phyloP scores from a whole-genome alignment of 2,329 filamentous ascomycete genomes.

The Talaromyces sp. region DNA sequence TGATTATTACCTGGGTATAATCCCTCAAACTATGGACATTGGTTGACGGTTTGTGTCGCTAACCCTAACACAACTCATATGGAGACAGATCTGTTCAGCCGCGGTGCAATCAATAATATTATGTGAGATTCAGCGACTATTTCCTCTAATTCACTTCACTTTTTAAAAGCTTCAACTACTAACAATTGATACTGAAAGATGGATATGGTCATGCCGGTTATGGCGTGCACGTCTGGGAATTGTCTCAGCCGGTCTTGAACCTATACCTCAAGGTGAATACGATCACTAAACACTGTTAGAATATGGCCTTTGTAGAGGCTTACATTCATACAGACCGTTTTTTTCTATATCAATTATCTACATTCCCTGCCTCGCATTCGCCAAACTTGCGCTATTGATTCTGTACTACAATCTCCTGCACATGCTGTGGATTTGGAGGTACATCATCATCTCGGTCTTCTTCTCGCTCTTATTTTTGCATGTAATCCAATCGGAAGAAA shows the following conservation, averaged over 20 bases:
- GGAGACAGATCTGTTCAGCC: not conserved
- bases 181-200: not conserved
- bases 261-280: not conserved
- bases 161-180: not conserved
- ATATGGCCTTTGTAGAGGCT: too few species aligned
- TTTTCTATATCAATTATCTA: constrained; percentile 13
- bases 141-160: not conserved
- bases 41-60: not conserved
- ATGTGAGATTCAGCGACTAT: not conserved
- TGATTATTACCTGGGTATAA: constrained; percentile 9
- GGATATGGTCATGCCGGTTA: not conserved
- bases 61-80: not conserved
- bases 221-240: not conserved
- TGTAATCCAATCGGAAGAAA: constrained; percentile 16
- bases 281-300: not conserved
- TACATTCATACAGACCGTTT: not conserved
- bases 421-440: constrained; percentile 1
- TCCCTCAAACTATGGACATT: not conserved
- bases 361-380: constrained; percentile 15
- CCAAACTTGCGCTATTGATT: constrained; percentile 17
- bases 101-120: not conserved
- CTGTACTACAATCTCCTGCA: constrained; percentile 16
- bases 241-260: not conserved
- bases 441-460: constrained; percentile 1
- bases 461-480: constrained; percentile 15